Percentiles rank a stretch among this genome's conserved stretches.
Conservation (phyloP, 352 stramenopile genomes). For the Phytophthora agathidicida region DNA sequence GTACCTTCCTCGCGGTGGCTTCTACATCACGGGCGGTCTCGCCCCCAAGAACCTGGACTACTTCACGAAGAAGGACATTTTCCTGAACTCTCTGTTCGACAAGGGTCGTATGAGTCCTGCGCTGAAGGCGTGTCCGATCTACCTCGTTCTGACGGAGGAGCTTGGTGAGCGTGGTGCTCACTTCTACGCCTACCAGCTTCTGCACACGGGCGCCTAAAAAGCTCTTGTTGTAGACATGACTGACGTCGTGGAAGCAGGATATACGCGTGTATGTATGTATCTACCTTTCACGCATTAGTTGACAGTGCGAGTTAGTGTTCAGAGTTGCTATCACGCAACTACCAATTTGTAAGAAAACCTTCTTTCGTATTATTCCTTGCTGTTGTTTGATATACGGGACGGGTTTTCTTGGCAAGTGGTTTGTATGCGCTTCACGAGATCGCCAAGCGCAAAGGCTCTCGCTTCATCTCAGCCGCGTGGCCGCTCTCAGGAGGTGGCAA, state of each 20-base stretch:
- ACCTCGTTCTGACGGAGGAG: slow-evolving; percentile 91
- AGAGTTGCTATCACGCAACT: slow-evolving; percentile 25
- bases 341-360: slow-evolving; percentile 24
- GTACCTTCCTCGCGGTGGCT: slow-evolving; percentile 94
- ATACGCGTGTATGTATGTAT: no score
- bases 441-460: slow-evolving; percentile 82
- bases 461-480: slow-evolving; percentile 77
- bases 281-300: slow-evolving; percentile 5
- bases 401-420: no score
- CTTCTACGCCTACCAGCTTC: slow-evolving; percentile 83
- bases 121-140: slow-evolving; percentile 78
- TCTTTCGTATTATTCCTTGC: slow-evolving; percentile 18
- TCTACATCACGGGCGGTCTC: slow-evolving; percentile 97
- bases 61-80: slow-evolving; percentile 82
- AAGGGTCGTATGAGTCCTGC: slow-evolving; percentile 86
- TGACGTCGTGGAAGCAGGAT: slow-evolving; percentile 12
- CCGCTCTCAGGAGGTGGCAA: slow-evolving; percentile 40
- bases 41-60: slow-evolving; percentile 96
- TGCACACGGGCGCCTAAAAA: slow-evolving; percentile 49
- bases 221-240: slow-evolving; percentile 28
- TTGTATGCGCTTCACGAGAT: no score
- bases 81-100: slow-evolving; percentile 83
- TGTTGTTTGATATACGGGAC: no score
- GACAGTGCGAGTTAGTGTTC: slow-evolving; percentile 23
- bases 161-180: slow-evolving; percentile 88